Percentiles rank a stretch among this genome's conserved stretches.
These are phyloP conservation scores for Suillus lakei DNA, from an alignment of 768 basidiomycete genomes.

Conservation along the genomic window DNA sequence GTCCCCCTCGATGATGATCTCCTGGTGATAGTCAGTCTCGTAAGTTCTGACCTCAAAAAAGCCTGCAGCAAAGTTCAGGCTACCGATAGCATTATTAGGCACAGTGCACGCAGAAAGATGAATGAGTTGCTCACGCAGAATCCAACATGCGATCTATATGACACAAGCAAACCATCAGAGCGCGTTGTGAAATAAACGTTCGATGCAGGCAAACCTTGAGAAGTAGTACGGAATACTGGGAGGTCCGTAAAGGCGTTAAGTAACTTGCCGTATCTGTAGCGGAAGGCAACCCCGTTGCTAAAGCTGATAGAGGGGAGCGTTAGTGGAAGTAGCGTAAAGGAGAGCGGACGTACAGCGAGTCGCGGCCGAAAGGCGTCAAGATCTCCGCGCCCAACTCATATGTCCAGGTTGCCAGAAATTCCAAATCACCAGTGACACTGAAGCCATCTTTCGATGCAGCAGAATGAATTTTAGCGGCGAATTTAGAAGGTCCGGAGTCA, in stretches of 20 bases:
- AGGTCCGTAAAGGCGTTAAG: constrained; percentile 46
- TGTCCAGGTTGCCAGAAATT: constrained; percentile 50
- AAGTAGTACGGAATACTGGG: constrained; percentile 56
- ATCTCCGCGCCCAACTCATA: constrained; percentile 52
- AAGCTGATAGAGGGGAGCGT: constrained; percentile 27
- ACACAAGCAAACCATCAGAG: neutral
- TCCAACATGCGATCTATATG: constrained; percentile 37
- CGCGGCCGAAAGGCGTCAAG: constrained; percentile 52
- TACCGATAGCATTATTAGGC: constrained; percentile 17
- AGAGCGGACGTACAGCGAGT: constrained; percentile 37
- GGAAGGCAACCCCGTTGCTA: constrained; percentile 48
- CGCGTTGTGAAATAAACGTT: neutral
- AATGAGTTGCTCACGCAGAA: constrained; percentile 30
- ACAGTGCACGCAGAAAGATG: constrained; percentile 19
- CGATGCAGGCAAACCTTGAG: constrained; percentile 35
- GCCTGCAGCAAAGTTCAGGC: constrained; percentile 55
- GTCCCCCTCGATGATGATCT: constrained; percentile 48
- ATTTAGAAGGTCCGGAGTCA: constrained; percentile 28
- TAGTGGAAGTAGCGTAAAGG: neutral
- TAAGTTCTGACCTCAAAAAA: constrained; percentile 51
- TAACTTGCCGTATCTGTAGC: constrained; percentile 51
- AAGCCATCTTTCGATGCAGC: constrained; percentile 31
- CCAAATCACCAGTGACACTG: constrained; percentile 40
- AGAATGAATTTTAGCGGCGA: constrained; percentile 33
- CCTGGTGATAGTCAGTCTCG: constrained; percentile 47